Conservation (phyloP, 306 rosid species). For the Psophocarpus tetragonolobus region DNA sequence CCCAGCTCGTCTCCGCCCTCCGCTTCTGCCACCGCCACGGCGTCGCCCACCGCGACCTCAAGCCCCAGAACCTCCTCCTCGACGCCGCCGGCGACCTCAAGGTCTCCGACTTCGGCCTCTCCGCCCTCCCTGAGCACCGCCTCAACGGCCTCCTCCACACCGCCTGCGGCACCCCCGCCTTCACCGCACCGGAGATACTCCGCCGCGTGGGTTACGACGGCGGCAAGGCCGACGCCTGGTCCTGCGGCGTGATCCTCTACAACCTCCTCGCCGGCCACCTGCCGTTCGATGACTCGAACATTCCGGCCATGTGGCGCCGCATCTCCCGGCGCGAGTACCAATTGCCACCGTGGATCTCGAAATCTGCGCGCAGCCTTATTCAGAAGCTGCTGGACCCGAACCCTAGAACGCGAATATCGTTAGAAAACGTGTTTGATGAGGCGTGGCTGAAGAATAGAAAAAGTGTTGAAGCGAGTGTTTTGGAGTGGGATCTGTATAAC, state of each 20-base stretch:
- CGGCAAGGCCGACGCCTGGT: constrained; percentile 84
- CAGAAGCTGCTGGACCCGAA: constrained; percentile 74
- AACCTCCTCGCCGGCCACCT: constrained; percentile 67
- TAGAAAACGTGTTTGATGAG: constrained; percentile 42
- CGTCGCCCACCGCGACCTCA: constrained; percentile 84
- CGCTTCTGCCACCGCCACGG: constrained; percentile 77
- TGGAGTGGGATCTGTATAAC: constrained; percentile 23
- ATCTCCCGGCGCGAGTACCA: constrained; percentile 59
- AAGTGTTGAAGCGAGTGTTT: constrained; percentile 28
- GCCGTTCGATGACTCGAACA: constrained; percentile 69
- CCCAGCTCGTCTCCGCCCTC: constrained; percentile 78
- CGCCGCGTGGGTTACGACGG: constrained; percentile 70
- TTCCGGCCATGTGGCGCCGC: constrained; percentile 63
- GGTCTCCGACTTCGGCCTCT: constrained; percentile 91
- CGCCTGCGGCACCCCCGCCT: constrained; percentile 92
- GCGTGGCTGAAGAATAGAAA: constrained; percentile 67
- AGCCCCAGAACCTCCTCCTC: constrained; percentile 87
- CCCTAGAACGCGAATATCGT: constrained; percentile 55
- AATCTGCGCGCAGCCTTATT: constrained; percentile 57
- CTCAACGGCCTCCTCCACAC: constrained; percentile 78
- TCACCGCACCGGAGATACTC: constrained; percentile 84
- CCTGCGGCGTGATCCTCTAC: constrained; percentile 83
- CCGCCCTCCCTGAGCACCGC: constrained; percentile 80
- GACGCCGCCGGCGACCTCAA: constrained; percentile 64
- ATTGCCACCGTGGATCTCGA: constrained; percentile 63